Evolutionary conservation across 129 eudicot species (phyloP), one percentile per base, ranked within the genome.

Genomic region (Lonicera japonica): DNA sequence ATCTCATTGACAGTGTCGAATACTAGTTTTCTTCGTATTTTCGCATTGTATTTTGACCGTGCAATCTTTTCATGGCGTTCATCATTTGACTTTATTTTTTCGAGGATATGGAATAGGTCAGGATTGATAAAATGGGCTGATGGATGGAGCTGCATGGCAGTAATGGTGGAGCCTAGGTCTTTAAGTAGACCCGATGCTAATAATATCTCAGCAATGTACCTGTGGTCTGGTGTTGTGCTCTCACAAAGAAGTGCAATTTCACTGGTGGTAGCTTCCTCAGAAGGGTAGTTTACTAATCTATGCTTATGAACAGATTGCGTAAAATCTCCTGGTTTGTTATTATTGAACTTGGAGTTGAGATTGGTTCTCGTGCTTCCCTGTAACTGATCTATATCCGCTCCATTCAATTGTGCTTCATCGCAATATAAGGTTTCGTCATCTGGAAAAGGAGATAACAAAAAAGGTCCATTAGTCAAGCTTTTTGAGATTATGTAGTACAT

Each of bases 1-100:
- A 84, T 84, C 25, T 91, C 96, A 61, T 87, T 79, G 24, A 91
- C 95, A 5, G 78, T 60, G 59, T 91, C 98, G 67, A 91, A 91
- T 20, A 91, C 61, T 29, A 87, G 77, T 63, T 79, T 84, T 64
- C 98, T 80, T 21, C 69, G 77, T 51, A 47, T 51, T 73, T 68
- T 82, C 67, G 81, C 80, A 10, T 62, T 69, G 13, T 10, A 24
- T 76, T 76, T 79, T 63, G 74, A 57, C 61, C 19, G 53, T 58
- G n/a, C 73, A 59, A 19, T 67, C 19, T 63, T 71, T 67, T 64
- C 56, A 56, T 14, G 56, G 62, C 60, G 50, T 69, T 54, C 65
- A 43, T 70, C 61, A 51, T 61, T 67, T 57, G 57, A 23, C 67
- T 77, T 77, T 48, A 72, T 79, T 76, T 78, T 92, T 75, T 91